Evolutionary conservation across 352 stramenopile genomes (phyloP).

Genomic region (Phytophthora constricta): DNA sequence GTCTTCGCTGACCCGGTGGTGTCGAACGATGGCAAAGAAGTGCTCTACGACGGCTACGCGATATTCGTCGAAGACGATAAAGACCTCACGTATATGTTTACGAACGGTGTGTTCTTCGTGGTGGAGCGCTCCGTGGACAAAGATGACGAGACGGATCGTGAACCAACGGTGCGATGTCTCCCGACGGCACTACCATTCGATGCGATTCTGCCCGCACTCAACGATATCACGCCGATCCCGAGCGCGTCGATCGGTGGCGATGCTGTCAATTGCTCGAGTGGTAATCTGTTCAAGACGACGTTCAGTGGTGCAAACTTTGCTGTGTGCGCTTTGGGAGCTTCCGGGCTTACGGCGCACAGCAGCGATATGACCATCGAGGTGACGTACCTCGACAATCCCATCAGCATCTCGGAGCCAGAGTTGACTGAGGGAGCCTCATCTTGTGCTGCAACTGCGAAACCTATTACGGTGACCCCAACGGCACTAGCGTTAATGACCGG

Average conservation of each 20-base stretch:
- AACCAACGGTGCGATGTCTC: conserved; percentile 13
- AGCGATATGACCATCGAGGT: conserved; percentile 28
- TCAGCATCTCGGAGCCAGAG: neutral
- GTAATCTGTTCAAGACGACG: conserved; percentile 16
- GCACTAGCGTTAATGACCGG: neutral
- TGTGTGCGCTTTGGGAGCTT: conserved; percentile 13
- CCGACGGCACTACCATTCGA: conserved; percentile 6
- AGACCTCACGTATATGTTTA: conserved; percentile 16
- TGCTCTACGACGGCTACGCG: conserved; percentile 23
- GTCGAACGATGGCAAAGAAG: neutral
- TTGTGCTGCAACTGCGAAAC: neutral
- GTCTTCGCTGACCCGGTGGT: conserved; percentile 25
- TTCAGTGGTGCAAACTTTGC: conserved; percentile 24
- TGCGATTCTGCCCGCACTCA: conserved; percentile 2
- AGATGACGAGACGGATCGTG: neutral
- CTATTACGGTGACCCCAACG: neutral
- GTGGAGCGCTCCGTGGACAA: conserved; percentile 3
- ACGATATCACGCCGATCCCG: neutral
- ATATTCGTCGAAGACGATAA: conserved; percentile 7
- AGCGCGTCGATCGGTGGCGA: neutral
- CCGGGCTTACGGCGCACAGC: conserved; percentile 19
- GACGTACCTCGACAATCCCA: conserved; percentile 3
- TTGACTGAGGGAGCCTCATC: neutral
- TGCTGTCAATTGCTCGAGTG: conserved; percentile 14
- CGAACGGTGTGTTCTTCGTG: conserved; percentile 18